Evolutionary conservation across 2,329 filamentous ascomycete genomes (phyloP).

Genomic region (Hypoxylon sp.): DNA sequence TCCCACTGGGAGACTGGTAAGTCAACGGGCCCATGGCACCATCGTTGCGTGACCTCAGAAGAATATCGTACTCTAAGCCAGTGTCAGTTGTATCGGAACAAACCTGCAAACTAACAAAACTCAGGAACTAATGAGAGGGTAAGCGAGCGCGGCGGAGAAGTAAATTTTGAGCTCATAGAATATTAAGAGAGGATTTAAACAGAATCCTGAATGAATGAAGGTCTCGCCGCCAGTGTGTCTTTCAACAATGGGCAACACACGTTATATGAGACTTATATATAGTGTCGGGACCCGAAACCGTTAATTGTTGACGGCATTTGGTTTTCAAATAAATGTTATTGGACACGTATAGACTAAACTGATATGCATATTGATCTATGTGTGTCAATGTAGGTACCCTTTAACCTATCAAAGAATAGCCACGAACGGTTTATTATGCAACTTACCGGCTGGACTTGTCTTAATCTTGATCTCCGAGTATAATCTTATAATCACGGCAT

Average conservation of each 20-base stretch:
- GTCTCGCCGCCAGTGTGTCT: not conserved
- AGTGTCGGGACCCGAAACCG: not conserved
- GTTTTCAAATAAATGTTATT: constrained; percentile 27
- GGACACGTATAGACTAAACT: constrained; percentile 30
- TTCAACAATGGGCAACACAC: not conserved
- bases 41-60: not conserved
- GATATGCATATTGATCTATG: constrained; percentile 41
- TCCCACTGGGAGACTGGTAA: not conserved
- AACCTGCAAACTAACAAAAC: not conserved
- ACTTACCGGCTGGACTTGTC: constrained; percentile 43
- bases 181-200: not conserved
- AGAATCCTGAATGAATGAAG: not conserved
- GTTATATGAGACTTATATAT: too few relatives aligned
- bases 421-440: constrained; percentile 33
- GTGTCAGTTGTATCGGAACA: too few relatives aligned
- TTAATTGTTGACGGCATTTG: constrained; percentile 17
- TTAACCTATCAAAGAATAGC: constrained; percentile 30
- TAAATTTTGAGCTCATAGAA: not conserved
- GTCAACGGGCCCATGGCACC: not conserved
- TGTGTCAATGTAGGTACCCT: constrained; percentile 42
- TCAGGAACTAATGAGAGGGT: not conserved
- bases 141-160: too few relatives aligned
- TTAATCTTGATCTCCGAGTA: constrained; percentile 28
- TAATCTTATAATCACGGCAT: not conserved
- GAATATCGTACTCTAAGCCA: not conserved